Evolutionary conservation across 495 filamentous ascomycete species (phyloP).

Genomic region (Cryomyces minteri): DNA sequence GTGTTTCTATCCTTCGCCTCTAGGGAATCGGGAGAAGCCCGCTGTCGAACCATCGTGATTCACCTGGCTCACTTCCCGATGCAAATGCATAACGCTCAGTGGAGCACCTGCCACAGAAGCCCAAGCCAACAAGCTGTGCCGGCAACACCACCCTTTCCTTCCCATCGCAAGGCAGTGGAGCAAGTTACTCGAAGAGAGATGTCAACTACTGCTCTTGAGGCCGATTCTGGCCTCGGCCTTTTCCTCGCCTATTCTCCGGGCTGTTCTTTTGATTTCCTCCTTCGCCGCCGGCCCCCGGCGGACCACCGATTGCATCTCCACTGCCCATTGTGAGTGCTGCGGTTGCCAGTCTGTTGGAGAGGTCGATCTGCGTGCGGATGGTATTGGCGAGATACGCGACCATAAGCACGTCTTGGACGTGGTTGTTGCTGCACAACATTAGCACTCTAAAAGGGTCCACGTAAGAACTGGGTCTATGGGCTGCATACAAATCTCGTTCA

Average conservation of each 20-base stretch:
- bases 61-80: too few species aligned
- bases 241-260: background rate
- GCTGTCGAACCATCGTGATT: too few species aligned
- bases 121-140: too few species aligned
- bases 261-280: slow-evolving; percentile 6
- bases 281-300: slow-evolving; percentile 2
- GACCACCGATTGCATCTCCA: slow-evolving; percentile 9
- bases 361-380: slow-evolving; percentile 96
- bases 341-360: slow-evolving; percentile 83
- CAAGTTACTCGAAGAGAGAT: too few species aligned
- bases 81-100: too few species aligned
- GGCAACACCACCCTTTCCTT: too few species aligned
- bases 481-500: slow-evolving; percentile 74
- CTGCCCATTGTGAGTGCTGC: slow-evolving; percentile 44
- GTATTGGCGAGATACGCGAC: slow-evolving; percentile 96
- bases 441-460: slow-evolving; percentile 2
- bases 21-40: too few species aligned
- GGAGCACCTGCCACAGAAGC: too few species aligned
- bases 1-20: too few species aligned
- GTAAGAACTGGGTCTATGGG: background rate
- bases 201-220: too few species aligned
- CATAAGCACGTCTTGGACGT: slow-evolving; percentile 94
- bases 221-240: background rate
- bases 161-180: too few species aligned
- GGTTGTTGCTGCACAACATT: slow-evolving; percentile 56